These are phyloP conservation scores for Penicillium daleae DNA, from an alignment of 495 filamentous ascomycete species.

Conservation along the genomic window DNA sequence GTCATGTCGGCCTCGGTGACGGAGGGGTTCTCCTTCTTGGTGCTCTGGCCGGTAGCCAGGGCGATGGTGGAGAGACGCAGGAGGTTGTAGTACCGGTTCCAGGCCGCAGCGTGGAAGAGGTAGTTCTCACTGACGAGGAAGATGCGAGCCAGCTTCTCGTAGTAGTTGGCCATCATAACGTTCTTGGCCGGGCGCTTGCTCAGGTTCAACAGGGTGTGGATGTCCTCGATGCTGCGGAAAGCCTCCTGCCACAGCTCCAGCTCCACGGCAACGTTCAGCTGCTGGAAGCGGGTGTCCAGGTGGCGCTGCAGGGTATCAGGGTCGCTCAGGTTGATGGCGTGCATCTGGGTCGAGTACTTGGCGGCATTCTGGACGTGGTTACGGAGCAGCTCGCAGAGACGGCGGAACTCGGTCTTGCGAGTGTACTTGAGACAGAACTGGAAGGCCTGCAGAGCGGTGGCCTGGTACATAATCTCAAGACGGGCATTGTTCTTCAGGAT, in stretches of 20 bases:
- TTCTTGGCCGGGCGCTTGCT: constrained; percentile 99
- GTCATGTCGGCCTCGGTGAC: constrained; percentile 85
- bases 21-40: constrained; percentile 93
- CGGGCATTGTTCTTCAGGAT: constrained; percentile 99
- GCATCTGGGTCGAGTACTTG: constrained; percentile 98
- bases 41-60: constrained; percentile 79
- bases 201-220: constrained; percentile 95
- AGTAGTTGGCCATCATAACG: constrained; percentile 99
- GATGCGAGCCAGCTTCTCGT: constrained; percentile 97
- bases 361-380: constrained; percentile 99
- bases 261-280: constrained; percentile 97
- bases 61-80: constrained; percentile 87
- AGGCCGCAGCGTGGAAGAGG: constrained; percentile 97
- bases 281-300: constrained; percentile 96
- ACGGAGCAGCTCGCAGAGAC: constrained; percentile 94
- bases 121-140: constrained; percentile 99
- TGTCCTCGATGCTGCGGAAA: constrained; percentile 98
- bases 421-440: constrained; percentile 98
- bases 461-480: constrained; percentile 96
- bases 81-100: constrained; percentile 95
- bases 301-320: constrained; percentile 96
- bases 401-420: constrained; percentile 98
- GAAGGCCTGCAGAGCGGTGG: constrained; percentile 96
- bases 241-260: constrained; percentile 99
- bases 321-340: constrained; percentile 98